Conservation (phyloP, 2,329 filamentous ascomycete genomes). For the Alternaria hordeiaustralica region DNA sequence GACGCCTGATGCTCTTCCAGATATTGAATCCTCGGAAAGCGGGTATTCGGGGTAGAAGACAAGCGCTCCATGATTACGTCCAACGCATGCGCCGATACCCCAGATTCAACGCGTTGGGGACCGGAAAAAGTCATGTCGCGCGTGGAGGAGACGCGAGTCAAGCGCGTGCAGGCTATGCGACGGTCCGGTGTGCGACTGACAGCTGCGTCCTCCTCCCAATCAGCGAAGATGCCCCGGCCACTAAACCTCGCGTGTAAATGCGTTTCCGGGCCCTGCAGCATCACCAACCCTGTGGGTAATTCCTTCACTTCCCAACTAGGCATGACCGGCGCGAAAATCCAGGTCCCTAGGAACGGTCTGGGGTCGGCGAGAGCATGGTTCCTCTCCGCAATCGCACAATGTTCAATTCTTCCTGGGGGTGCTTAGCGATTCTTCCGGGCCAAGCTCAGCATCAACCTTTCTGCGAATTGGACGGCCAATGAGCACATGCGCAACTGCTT, state of each 20-base stretch:
- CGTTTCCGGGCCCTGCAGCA: conserved; percentile 13
- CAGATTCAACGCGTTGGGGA: neutral
- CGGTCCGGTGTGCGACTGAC: conserved; percentile 7
- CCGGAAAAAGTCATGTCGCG: conserved; percentile 19
- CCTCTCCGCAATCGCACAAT: conserved; percentile 3
- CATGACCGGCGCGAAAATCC: neutral
- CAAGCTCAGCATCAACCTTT: conserved; percentile 5
- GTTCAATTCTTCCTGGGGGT: neutral
- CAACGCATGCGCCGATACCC: neutral
- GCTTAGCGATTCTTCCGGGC: conserved; percentile 13
- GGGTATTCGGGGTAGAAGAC: neutral
- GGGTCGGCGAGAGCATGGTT: neutral
- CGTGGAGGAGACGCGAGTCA: conserved; percentile 6
- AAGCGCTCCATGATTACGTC: neutral
- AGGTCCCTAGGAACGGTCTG: neutral
- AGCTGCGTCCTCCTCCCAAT: conserved; percentile 8
- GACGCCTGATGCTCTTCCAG: neutral
- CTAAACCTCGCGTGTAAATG: conserved; percentile 18
- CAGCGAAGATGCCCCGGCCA: neutral
- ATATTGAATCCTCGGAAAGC: neutral
- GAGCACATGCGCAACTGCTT: neutral
- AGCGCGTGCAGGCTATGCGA: conserved; percentile 1
- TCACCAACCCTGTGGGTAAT: conserved; percentile 6
- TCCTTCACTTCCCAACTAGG: conserved; percentile 9
- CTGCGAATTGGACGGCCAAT: conserved; percentile 3